Base-by-base conservation (phyloP, 495 filamentous ascomycete genomes). In the Lophiotrema nucula region DNA sequence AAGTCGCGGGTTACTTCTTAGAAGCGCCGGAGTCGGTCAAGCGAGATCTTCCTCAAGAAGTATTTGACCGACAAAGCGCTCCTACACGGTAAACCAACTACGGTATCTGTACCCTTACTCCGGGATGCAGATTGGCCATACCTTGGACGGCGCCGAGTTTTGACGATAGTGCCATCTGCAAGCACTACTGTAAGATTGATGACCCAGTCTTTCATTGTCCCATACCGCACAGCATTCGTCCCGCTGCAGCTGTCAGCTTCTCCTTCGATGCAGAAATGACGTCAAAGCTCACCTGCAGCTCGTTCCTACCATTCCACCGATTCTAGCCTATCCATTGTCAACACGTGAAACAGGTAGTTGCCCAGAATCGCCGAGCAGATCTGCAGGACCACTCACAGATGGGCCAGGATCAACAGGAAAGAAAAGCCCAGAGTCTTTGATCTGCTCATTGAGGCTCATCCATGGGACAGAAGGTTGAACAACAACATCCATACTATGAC, bases 381-480 rank as follows among this genome's bases (percentile, higher is more conserved):
- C 33, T 2, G 18, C n/a, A 2, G 28, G 22, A 31, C n/a, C 18
- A 59, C 65, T 54, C 61, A 73, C 56, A 42, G 80, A 78, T 62
- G 77, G 82, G 21, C 80, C 88, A 16, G 90, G 90, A 65, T 95
- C 90, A 15, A 91, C 82, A 0, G 92, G 92, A 70, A 97, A 95
- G 75, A 96, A 96, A 13, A 96, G 82, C 1, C 88, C 89, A 18
- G 77, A 83, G 39, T 79, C 75, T 68, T 84, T 84, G 51, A 97
- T 81, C 65, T 88, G 73, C 56, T 87, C 82, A 67, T 96, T 96
- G 44, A 97, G 73, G 41, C 86, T 81, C 83, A 92, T 90, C 90
- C 90, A 97, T n/a, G 85, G 83, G 35, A 97, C 88, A 10, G 84
- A 85, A 2, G 92, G 92, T 66, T 96, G 92, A 8, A 96, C 91